phyloP scores from a whole-genome alignment of 2,329 filamentous ascomycete genomes.

The Exophiala dermatitidis region DNA sequence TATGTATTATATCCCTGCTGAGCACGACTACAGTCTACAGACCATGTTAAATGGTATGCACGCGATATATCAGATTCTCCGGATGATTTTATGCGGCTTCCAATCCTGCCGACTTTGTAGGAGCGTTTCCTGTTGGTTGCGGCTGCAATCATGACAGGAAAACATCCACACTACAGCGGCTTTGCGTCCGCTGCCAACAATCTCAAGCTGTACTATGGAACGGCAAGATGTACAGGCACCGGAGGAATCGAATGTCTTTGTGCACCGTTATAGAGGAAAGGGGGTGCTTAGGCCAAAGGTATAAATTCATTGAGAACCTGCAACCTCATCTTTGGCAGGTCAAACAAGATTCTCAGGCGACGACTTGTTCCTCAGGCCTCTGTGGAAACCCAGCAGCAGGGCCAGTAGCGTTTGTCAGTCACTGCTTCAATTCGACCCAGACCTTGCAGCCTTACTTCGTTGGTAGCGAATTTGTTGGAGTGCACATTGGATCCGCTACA shows the following conservation, averaged over 20 bases:
- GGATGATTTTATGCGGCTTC: slow-evolving; percentile 2
- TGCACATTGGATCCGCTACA: not conserved
- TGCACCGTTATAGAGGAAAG: slow-evolving; percentile 9
- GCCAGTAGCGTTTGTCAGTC: not conserved
- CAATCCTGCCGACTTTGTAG: not conserved
- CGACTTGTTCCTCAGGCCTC: too few species aligned
- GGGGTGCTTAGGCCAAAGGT: slow-evolving; percentile 1
- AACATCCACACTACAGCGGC: slow-evolving; percentile 3
- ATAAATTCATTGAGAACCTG: slow-evolving; percentile 6
- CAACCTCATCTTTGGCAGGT: not conserved
- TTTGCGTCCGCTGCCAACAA: not conserved
- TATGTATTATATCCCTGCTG: not conserved
- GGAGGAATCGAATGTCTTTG: slow-evolving; percentile 3
- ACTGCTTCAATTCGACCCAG: not conserved
- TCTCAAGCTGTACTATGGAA: not conserved
- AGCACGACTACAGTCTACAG: not conserved
- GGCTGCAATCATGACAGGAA: not conserved
- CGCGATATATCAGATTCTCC: slow-evolving; percentile 16
- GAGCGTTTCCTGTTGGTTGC: slow-evolving; percentile 2
- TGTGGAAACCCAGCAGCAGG: too few species aligned
- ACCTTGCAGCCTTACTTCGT: not conserved
- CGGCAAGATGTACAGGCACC: slow-evolving; percentile 1
- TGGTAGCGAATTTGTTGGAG: not conserved
- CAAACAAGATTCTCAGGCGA: too few species aligned
- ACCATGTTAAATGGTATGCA: not conserved